Evolutionary conservation across 495 filamentous ascomycete genomes (phyloP).

Genomic region (Talaromyces liani): DNA sequence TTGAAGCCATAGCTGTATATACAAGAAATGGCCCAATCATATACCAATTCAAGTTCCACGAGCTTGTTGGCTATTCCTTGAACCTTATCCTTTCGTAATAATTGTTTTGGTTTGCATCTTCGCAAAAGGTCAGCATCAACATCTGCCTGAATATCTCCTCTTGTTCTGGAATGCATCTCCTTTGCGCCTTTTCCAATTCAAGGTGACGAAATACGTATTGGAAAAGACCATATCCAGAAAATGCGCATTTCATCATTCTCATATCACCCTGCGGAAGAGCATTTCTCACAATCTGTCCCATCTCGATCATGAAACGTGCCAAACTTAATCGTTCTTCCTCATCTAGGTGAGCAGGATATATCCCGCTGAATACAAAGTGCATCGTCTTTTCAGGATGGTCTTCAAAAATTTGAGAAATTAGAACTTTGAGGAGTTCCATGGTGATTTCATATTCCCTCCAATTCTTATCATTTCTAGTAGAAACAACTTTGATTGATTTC

Average conservation of each 20-base stretch:
- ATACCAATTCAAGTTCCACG: too few relatives aligned
- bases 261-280: background rate
- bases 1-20: too few relatives aligned
- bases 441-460: background rate
- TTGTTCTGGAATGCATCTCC: background rate
- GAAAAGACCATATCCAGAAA: background rate
- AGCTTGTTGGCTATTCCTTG: too few relatives aligned
- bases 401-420: background rate
- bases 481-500: too few relatives aligned
- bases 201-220: background rate
- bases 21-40: too few relatives aligned
- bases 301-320: background rate
- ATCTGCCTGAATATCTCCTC: background rate
- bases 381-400: background rate
- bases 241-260: background rate
- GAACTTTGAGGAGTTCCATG: background rate
- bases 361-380: background rate
- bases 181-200: background rate
- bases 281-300: background rate
- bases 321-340: background rate
- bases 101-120: too few relatives aligned
- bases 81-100: too few relatives aligned
- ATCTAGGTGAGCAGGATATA: background rate
- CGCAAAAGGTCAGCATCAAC: background rate
- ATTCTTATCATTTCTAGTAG: too few relatives aligned